phyloP scores from a whole-genome alignment of 345 rosid species.

The Acer negundo region DNA sequence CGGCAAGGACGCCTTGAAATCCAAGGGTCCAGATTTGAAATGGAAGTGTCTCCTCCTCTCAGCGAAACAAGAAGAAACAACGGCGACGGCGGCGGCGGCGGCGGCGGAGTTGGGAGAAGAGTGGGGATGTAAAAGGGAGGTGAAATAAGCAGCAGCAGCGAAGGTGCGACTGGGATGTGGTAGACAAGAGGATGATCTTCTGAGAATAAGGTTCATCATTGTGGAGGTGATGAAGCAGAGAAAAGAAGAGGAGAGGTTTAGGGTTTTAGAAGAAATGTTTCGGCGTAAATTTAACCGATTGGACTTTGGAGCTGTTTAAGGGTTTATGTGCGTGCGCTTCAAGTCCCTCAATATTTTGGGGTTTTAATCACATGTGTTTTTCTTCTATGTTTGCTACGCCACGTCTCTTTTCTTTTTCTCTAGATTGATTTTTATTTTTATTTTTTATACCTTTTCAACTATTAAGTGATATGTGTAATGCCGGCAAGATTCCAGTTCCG shows the following conservation, averaged over 20 bases:
- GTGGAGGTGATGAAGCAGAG: not conserved
- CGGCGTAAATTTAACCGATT: not conserved
- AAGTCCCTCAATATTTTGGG: not conserved
- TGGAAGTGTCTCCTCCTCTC: slow-evolving; percentile 46
- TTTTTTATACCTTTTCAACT: too few species aligned
- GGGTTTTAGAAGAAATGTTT: slow-evolving; percentile 9
- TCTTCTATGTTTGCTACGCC: too few species aligned
- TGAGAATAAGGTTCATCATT: slow-evolving; percentile 50
- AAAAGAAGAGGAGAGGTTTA: not conserved
- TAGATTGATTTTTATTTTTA: too few species aligned
- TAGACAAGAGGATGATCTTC: slow-evolving; percentile 35
- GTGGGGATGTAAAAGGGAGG: slow-evolving; percentile 28
- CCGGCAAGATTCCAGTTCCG: too few species aligned
- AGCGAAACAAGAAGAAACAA: slow-evolving; percentile 14
- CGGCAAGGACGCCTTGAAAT: slow-evolving; percentile 43
- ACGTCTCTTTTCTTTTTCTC: too few species aligned
- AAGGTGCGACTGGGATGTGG: slow-evolving; percentile 32
- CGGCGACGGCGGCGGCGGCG: slow-evolving; percentile 1
- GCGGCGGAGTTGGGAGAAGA: not conserved
- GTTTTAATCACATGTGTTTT: too few species aligned
- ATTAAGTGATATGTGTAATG: too few species aligned
- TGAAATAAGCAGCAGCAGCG: slow-evolving; percentile 28
- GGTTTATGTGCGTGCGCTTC: not conserved
- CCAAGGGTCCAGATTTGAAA: slow-evolving; percentile 47
- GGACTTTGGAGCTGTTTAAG: not conserved